A percentile compares a stretch with the other conserved stretches of the same genome.
Evolutionary conservation across 257 asterid species (phyloP).

Genomic region (Galeopsis tetrahit): DNA sequence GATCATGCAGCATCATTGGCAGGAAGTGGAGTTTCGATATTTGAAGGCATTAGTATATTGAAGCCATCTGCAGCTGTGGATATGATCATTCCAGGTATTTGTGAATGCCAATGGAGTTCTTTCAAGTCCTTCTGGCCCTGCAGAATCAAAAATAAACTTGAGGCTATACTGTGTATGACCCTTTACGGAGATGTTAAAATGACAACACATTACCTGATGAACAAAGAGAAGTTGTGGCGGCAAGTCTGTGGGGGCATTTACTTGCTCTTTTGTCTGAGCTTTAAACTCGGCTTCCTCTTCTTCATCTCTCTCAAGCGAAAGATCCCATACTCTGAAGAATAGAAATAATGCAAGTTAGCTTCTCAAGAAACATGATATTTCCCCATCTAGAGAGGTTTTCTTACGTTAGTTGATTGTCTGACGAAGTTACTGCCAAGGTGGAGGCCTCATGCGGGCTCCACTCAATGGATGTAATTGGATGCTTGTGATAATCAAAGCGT

Average conservation of each 20-base stretch:
- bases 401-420: constrained; percentile 91
- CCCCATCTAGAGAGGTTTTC: constrained; percentile 28
- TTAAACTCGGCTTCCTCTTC: constrained; percentile 94
- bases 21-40: constrained; percentile 52
- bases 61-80: constrained; percentile 95
- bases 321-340: constrained; percentile 84
- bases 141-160: constrained; percentile 6
- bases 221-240: constrained; percentile 96
- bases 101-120: constrained; percentile 95
- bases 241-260: constrained; percentile 79
- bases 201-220: constrained; percentile 70
- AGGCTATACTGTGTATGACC: constrained; percentile 1
- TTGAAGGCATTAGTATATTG: constrained; percentile 86
- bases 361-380: not conserved
- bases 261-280: constrained; percentile 68
- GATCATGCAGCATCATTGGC: constrained; percentile 28
- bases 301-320: constrained; percentile 88
- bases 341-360: not conserved
- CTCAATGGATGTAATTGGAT: constrained; percentile 95
- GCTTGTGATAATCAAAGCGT: constrained; percentile 84
- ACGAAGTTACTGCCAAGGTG: constrained; percentile 84
- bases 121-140: constrained; percentile 99
- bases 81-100: constrained; percentile 88
- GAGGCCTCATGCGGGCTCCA: constrained; percentile 98
- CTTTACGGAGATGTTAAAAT: not conserved